Evolutionary conservation across 768 basidiomycete genomes (phyloP).

Genomic region (Hebeloma cylindrosporum): DNA sequence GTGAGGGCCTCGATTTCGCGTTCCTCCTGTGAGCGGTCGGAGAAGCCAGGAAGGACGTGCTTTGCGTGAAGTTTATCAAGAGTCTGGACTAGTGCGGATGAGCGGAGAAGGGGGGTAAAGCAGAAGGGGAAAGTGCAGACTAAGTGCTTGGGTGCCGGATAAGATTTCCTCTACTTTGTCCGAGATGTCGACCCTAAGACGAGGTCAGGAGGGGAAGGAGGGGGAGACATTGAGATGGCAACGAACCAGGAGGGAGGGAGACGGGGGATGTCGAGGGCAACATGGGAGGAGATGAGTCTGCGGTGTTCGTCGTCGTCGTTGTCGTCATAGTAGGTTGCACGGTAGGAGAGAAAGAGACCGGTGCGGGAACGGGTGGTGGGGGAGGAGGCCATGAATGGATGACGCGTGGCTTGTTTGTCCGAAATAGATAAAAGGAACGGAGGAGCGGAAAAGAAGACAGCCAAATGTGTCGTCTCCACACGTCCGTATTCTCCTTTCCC

Average conservation of each 20-base stretch:
- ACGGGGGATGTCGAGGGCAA: conserved; percentile 52
- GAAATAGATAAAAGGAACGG: conserved; percentile 18
- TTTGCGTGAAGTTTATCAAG: conserved; percentile 97
- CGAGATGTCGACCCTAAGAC: conserved; percentile 82
- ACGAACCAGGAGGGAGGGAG: conserved; percentile 87
- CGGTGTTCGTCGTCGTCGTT: conserved; percentile 62
- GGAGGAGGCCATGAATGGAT: conserved; percentile 30
- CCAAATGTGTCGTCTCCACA: conserved; percentile 57
- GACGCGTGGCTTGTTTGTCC: conserved; percentile 29
- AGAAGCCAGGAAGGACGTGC: conserved; percentile 93
- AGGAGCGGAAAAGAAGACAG: neutral
- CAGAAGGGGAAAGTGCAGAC: conserved; percentile 28
- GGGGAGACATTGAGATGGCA: conserved; percentile 14
- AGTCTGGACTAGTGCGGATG: conserved; percentile 57
- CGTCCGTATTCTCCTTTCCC: conserved; percentile 37
- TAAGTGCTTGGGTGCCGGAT: conserved; percentile 70
- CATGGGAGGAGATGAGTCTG: conserved; percentile 55
- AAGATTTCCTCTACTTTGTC: conserved; percentile 88
- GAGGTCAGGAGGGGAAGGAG: conserved; percentile 21
- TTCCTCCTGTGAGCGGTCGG: conserved; percentile 93
- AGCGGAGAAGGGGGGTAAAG: conserved; percentile 19
- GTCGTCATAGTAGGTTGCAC: conserved; percentile 71
- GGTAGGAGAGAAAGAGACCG: conserved; percentile 89
- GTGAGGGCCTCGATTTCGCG: conserved; percentile 88
- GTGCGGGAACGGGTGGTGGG: conserved; percentile 82